These are phyloP conservation scores for Boletales sp. DNA, from an alignment of 768 basidiomycete genomes.

Conservation along the genomic window DNA sequence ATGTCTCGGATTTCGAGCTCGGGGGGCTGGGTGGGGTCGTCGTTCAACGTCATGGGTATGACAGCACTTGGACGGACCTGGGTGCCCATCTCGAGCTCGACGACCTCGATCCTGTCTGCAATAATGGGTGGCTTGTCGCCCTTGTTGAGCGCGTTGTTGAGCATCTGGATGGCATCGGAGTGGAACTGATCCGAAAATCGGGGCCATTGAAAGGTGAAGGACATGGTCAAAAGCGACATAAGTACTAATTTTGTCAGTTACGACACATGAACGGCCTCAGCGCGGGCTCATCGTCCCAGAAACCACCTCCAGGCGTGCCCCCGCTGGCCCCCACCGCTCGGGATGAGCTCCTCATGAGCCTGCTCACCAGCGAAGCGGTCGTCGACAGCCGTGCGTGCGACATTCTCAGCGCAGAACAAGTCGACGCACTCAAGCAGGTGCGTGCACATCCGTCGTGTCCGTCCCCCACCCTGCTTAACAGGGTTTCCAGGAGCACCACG, in stretches of 20 bases:
- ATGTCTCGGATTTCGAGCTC: constrained; percentile 97
- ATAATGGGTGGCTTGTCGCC: constrained; percentile 97
- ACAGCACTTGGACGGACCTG: constrained; percentile 52
- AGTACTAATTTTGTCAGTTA: no score
- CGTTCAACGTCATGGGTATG: neutral
- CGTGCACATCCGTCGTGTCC: neutral
- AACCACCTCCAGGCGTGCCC: constrained; percentile 16
- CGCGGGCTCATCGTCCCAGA: constrained; percentile 56
- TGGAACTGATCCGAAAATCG: constrained; percentile 96
- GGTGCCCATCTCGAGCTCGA: constrained; percentile 98
- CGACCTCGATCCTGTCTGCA: constrained; percentile 95
- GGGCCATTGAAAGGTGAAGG: constrained; percentile 94
- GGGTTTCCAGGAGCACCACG: constrained; percentile 62
- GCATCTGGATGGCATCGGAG: constrained; percentile 93
- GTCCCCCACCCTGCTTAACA: no score
- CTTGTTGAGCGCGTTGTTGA: constrained; percentile 95
- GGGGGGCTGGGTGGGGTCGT: constrained; percentile 64
- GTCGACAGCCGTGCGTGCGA: constrained; percentile 86
- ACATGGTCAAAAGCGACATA: constrained; percentile 43
- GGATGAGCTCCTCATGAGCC: constrained; percentile 84
- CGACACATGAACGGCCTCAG: constrained; percentile 60
- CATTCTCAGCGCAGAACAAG: constrained; percentile 70
- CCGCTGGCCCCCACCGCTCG: constrained; percentile 46
- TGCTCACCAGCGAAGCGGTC: constrained; percentile 90
- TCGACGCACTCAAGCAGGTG: constrained; percentile 70